Base-by-base conservation (phyloP, 805 yeast genomes). In the Candida ulmi region DNA sequence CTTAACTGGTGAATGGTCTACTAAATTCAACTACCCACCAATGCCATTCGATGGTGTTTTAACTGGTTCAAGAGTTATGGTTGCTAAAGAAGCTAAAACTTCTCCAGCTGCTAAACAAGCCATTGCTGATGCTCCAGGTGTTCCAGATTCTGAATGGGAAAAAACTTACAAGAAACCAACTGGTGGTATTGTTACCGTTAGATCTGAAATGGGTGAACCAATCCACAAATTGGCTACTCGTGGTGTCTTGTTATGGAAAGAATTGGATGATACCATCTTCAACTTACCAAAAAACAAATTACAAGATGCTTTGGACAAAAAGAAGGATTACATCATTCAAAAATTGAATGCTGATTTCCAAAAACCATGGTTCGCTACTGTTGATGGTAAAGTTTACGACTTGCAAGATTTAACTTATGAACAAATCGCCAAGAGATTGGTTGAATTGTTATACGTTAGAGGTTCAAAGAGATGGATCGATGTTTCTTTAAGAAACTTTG, bases 161-260 rank as follows among this genome's bases (percentile, higher is more conserved):
- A 74, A 76, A 55, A 87, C 97, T 36, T 93, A 93, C 72, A 84
- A 85, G 71, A 83, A 83, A 60, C 91, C 96, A 57, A 81, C 97
- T 44, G 99, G 99, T 71, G 99, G 99, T 66, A 79, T 93, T 50
- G 72, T 93, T 52, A 91, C 99, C 40, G 99, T 93, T 46, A 76
- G 86, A 61, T 91, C 98, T 15, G 99, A 93, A 72, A 93, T 93
- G 99, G 99, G 99, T 61, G 99, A 93, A 72, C 99, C 99, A 58
- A 93, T 93, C 60, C 99, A 93, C 69, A 93, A 93, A 72, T 77
- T 93, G 52, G 98, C 99, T 24, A 93, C 99, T 43, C 83, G 99
- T 63, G 97, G 96, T 74, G 98, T 93, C 44, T 61, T 86, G 66
- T 80, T 93, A 62, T 93, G 99, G 99, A 86, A 88, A 63, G 98